These are phyloP conservation scores for Aspergillus sp. DNA, from an alignment of 2,329 filamentous ascomycete genomes.

Conservation along the genomic window DNA sequence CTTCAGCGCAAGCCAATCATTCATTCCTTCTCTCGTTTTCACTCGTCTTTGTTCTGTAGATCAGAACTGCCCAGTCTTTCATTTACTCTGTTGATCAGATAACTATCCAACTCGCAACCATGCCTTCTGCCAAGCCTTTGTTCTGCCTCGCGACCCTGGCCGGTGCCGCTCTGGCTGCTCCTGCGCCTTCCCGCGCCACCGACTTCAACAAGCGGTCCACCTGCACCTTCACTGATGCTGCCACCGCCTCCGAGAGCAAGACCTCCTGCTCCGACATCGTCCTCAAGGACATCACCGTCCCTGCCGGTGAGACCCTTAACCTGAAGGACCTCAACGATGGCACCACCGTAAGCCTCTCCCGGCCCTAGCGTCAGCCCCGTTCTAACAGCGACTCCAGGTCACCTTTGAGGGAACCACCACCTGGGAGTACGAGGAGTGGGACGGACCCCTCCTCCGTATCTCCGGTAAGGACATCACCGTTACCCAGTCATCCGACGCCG, in stretches of 20 bases:
- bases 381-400: conserved; percentile 38
- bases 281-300: conserved; percentile 9
- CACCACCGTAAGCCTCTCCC: conserved; percentile 45
- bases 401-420: conserved; percentile 66
- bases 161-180: conserved; percentile 4
- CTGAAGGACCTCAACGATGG: conserved; percentile 33
- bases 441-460: conserved; percentile 64
- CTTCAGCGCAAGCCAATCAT: conserved; percentile 1
- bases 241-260: conserved; percentile 6
- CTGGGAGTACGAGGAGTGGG: conserved; percentile 67
- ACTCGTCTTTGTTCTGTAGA: conserved; percentile 6
- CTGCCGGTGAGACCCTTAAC: conserved; percentile 10
- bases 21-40: not conserved
- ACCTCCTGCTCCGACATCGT: conserved; percentile 5
- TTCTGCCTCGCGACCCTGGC: conserved; percentile 1
- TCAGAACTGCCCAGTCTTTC: conserved; percentile 6
- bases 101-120: conserved; percentile 1
- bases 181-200: conserved; percentile 3
- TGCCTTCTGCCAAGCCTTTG: conserved; percentile 4
- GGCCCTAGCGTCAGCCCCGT: not conserved
- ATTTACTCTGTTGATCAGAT: conserved; percentile 9
- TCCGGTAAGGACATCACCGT: conserved; percentile 60
- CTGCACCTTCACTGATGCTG: conserved; percentile 9
- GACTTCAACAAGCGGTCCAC: conserved; percentile 7
- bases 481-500: conserved; percentile 52